phyloP scores from a whole-genome alignment of 2,329 filamentous ascomycete species.

The Fusarium chlamydosporum region DNA sequence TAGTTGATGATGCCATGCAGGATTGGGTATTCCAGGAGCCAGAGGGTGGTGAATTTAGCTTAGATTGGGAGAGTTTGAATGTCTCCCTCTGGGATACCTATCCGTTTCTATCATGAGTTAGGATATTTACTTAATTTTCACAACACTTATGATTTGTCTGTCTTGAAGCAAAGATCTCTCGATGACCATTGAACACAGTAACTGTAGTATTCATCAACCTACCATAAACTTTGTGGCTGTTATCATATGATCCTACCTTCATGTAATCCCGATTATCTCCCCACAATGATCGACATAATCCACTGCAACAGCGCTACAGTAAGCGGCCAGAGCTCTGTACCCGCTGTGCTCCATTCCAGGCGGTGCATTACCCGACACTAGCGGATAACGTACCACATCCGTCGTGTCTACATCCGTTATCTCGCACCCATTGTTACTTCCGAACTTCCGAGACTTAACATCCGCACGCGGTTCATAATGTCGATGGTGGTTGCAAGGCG shows the following conservation, averaged over 20 bases:
- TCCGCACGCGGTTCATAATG: slow-evolving; percentile 23
- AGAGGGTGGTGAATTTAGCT: slow-evolving; percentile 38
- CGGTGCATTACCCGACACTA: slow-evolving; percentile 43
- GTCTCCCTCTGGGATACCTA: slow-evolving; percentile 49
- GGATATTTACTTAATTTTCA: too few relatives aligned
- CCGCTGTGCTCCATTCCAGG: background rate
- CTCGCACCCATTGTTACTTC: slow-evolving; percentile 16
- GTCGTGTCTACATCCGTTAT: slow-evolving; percentile 21
- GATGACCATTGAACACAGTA: too few relatives aligned
- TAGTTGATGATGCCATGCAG: slow-evolving; percentile 22
- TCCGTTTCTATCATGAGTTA: slow-evolving; percentile 40
- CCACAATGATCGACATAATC: background rate
- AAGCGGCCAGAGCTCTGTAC: background rate
- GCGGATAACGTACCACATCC: slow-evolving; percentile 32
- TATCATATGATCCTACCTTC: too few relatives aligned
- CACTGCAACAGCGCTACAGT: background rate
- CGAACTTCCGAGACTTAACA: slow-evolving; percentile 27
- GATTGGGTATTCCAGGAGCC: slow-evolving; percentile 39
- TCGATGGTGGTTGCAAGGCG: slow-evolving; percentile 14
- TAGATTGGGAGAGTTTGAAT: slow-evolving; percentile 48
- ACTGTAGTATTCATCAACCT: too few relatives aligned
- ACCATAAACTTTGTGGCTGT: too few relatives aligned
- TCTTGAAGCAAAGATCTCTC: too few relatives aligned
- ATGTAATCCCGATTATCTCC: background rate
- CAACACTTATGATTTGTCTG: too few relatives aligned